Evolutionary conservation across 2,329 filamentous ascomycete genomes (phyloP), one percentile per base, ranked within the genome.

Genomic region (Talaromyces piceae): DNA sequence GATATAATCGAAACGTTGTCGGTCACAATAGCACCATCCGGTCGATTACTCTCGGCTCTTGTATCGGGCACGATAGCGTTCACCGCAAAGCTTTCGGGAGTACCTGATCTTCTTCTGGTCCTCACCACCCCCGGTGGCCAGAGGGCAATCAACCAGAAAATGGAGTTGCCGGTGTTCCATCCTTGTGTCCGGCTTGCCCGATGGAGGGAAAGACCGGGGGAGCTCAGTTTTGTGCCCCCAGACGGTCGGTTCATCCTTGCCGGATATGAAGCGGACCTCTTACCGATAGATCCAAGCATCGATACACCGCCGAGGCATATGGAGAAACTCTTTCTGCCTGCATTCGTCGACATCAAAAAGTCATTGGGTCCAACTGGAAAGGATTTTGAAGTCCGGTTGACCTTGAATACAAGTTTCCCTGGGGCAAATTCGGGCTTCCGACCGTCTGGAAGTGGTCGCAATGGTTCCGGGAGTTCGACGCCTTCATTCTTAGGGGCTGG

Each of bases 171-270:
- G 1, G 90, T 96, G 0, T 98, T 98, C 61, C 93, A 98, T 66
- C 93, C 93, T 0, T 97, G 93, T 62, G 93, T 98, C 7, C 80
- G 93, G 16, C 74, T 98, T 3, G 86, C 86, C n/a, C 80, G 84
- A 56, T 98, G 93, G 93, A 85, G 85, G 60, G 88, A 95, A 60
- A 81, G 82, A 50, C 89, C 91, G 0, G 93, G 93, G 3, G 87
- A 95, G 57, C 75, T 98, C n/a, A 95, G 88, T 64, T 98, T 98
- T 63, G 82, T 98, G 11, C 93, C 93, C 2, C 93, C 93, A 0
- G 93, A 98, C 66, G 93, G 93, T 27, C 82, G 89, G 41, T 98
- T 97, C 66, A 87, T 95, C 37, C 77, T 98, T 16, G 91, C 90
- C 27, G 91, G 90, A 20, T 98, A 98, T 64, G 91, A 96, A 67